A percentile compares a stretch with the other conserved stretches of the same genome.
phyloP scores from a whole-genome alignment of 495 filamentous ascomycete genomes.

The Neurospora sp. region DNA sequence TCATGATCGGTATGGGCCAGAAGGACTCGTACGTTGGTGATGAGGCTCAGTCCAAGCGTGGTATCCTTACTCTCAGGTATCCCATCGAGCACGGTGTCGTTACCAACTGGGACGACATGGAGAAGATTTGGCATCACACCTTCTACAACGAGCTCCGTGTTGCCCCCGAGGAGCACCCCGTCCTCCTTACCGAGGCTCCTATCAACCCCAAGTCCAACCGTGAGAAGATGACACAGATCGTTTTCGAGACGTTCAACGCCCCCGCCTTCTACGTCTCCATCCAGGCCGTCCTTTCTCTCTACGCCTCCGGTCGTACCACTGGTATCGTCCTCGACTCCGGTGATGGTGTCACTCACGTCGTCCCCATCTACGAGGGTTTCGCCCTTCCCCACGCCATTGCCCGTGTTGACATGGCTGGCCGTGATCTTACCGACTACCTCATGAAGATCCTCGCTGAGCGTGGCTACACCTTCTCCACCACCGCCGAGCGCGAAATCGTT shows the following conservation, averaged over 20 bases:
- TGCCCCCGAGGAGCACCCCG: constrained; percentile 98
- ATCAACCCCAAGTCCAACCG: constrained; percentile 99
- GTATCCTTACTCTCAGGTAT: constrained; percentile 98
- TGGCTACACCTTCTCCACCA: constrained; percentile 98
- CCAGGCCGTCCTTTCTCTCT: constrained; percentile 97
- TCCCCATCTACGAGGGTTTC: constrained; percentile 99
- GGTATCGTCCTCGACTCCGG: constrained; percentile 99
- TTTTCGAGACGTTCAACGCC: constrained; percentile 99
- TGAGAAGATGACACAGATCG: constrained; percentile 99
- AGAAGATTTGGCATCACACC: constrained; percentile 99
- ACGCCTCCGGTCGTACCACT: constrained; percentile 99
- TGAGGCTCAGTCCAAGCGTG: constrained; percentile 98
- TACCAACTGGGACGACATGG: constrained; percentile 99
- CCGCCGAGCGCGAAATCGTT: constrained; percentile 99
- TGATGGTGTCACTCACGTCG: constrained; percentile 99
- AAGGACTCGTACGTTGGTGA: constrained; percentile 99
- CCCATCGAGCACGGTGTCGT: constrained; percentile 99
- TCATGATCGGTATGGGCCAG: constrained; percentile 99
- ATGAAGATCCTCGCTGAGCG: constrained; percentile 99
- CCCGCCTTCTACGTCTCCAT: constrained; percentile 99
- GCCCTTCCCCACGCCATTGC: constrained; percentile 98
- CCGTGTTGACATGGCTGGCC: constrained; percentile 99
- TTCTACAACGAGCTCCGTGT: constrained; percentile 99
- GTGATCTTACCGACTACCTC: constrained; percentile 98
- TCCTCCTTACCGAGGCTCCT: constrained; percentile 95